Evolutionary conservation across 2,329 filamentous ascomycete species (phyloP).

Genomic region (Pseudogymnoascus verrucosus): DNA sequence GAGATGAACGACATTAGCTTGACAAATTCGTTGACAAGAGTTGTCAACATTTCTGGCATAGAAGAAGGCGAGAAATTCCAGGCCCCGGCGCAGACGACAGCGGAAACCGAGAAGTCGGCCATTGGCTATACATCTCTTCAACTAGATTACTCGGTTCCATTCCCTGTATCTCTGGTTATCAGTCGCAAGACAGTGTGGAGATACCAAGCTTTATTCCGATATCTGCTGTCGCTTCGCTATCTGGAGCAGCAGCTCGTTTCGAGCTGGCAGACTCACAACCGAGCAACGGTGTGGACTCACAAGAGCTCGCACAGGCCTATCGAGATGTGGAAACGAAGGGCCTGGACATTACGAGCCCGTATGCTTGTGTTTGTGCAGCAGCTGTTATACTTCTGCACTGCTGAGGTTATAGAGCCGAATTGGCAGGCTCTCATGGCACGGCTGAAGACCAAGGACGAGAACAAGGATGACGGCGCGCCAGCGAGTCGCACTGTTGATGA

Average conservation of each 20-base stretch:
- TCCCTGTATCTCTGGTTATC: constrained; percentile 90
- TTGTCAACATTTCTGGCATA: constrained; percentile 93
- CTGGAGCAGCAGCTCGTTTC: constrained; percentile 79
- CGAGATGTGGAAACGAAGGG: constrained; percentile 86
- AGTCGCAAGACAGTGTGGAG: constrained; percentile 94
- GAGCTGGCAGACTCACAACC: constrained; percentile 86
- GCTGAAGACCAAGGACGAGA: constrained; percentile 54
- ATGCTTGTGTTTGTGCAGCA: constrained; percentile 99
- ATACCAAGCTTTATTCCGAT: constrained; percentile 93
- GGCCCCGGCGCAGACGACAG: constrained; percentile 57
- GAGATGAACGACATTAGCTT: constrained; percentile 93
- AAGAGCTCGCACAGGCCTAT: constrained; percentile 64
- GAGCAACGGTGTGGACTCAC: constrained; percentile 73
- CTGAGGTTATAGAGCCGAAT: constrained; percentile 95
- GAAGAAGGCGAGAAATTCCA: constrained; percentile 81
- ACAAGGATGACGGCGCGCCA: constrained; percentile 28
- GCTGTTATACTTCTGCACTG: constrained; percentile 90
- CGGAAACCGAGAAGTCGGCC: constrained; percentile 77
- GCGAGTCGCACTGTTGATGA: constrained; percentile 77
- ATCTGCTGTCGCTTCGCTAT: constrained; percentile 81
- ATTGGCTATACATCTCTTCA: constrained; percentile 87
- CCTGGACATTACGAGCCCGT: constrained; percentile 82
- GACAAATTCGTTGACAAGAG: constrained; percentile 88
- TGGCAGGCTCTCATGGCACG: constrained; percentile 92
- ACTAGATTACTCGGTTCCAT: constrained; percentile 89